A percentile compares a stretch with the other conserved stretches of the same genome.
phyloP scores from a whole-genome alignment of 495 filamentous ascomycete species.

The Penicillium manginii region DNA sequence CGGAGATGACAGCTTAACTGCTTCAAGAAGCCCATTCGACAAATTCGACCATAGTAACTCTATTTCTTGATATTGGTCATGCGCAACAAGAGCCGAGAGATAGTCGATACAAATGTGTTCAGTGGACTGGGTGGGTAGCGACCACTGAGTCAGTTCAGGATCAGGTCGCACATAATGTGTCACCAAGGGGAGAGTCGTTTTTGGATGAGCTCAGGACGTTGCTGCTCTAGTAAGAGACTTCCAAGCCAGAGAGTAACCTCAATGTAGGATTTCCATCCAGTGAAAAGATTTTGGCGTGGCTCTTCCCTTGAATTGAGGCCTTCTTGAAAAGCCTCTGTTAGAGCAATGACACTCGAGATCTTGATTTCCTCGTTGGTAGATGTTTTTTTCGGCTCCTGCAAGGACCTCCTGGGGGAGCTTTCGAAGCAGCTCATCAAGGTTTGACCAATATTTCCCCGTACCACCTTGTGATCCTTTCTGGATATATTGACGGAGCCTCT shows the following conservation, averaged over 20 bases:
- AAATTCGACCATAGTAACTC: constrained; percentile 57
- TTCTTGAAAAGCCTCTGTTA: constrained; percentile 66
- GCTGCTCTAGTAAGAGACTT: constrained; percentile 45
- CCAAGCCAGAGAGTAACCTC: constrained; percentile 55
- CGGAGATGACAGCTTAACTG: constrained; percentile 70
- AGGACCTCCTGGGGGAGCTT: constrained; percentile 59
- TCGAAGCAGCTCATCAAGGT: constrained; percentile 61
- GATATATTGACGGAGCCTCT: constrained; percentile 71
- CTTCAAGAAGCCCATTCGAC: constrained; percentile 57
- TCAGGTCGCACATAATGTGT: constrained; percentile 58
- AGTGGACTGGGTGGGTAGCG: constrained; percentile 43
- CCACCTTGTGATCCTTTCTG: constrained; percentile 81
- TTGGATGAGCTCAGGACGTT: constrained; percentile 51
- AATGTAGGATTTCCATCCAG: constrained; percentile 77
- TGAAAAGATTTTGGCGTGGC: constrained; percentile 60
- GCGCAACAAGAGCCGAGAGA: constrained; percentile 33
- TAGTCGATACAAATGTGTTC: constrained; percentile 44
- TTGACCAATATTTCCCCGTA: constrained; percentile 69
- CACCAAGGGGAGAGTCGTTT: constrained; percentile 57
- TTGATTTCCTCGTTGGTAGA: constrained; percentile 31
- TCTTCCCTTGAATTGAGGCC: constrained; percentile 78
- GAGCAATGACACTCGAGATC: constrained; percentile 31
- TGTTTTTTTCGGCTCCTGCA: constrained; percentile 52
- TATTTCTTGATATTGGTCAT: constrained; percentile 36
- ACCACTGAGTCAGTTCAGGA: constrained; percentile 53